Evolutionary conservation across 1,284 basidiomycete genomes (phyloP), one percentile per base, ranked within the genome.

Genomic region (Neonothopanus nambi): DNA sequence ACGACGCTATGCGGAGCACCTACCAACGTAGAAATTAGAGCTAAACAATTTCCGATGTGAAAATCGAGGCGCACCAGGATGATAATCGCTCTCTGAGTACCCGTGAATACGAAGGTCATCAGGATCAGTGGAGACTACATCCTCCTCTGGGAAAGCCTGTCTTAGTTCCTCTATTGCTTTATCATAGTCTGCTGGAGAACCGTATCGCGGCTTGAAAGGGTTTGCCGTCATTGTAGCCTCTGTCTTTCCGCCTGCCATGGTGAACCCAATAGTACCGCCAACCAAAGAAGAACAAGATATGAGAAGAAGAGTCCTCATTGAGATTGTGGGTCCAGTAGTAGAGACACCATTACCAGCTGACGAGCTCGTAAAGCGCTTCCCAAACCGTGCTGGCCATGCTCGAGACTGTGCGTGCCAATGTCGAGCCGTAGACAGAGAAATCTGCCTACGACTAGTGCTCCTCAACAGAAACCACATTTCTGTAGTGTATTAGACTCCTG

Each of bases 51-150:
- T 35, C 51, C 35, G 21, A 12, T 44, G 33, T 52, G 26, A 36
- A 23, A 28, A 21, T 17, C n/a, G 12, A 33, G 35, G 63, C 67
- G 38, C 58, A 82, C 84, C 77, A 43, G 77, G 76, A 63, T 84
- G 83, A 57, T 85, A 75, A 41, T 82, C 78, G 54, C 80, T 79
- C 46, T 73, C 68, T 2, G 83, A 85, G 56, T 77, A 78, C 0
- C 86, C 86, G 59, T 87, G 84, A 12, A 70, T 60, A 12, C 74
- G 69, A 7, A 87, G 64, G 50, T 82, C 79, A 28, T 81, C 78
- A 3, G 71, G 66, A 60, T 85, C 77, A 0, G 79, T 84, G 11
- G 82, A 80, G 12, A 87, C 78, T 6, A 65, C 51, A 13, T 70
- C 74, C 18, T 68, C 63, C 33, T 50, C 59, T 8, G 65, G 62